Base-by-base conservation (phyloP, 2,329 filamentous ascomycete species). In the Sporothrix pseudoabietina region DNA sequence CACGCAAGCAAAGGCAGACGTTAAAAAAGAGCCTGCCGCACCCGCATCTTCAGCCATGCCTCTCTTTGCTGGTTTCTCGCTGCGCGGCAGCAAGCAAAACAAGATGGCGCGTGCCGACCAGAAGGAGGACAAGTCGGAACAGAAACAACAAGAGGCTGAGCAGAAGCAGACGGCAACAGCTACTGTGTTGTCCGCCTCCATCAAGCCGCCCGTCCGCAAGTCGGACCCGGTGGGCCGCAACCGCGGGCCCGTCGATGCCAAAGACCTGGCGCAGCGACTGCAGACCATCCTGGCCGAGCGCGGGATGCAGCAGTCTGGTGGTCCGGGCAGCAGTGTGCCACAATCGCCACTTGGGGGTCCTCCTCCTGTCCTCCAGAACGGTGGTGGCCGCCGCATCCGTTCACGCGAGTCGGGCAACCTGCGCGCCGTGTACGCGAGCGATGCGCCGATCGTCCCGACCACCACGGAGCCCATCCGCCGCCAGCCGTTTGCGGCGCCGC, bases 211-310 rank as follows among this genome's bases (percentile, higher is more conserved):
- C 1, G 16, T 41, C 1, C 32, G 57, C 44, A 73, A 65, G 30
- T 9, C 16, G 26, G 44, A 30, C n/a, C 12, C 61, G 10, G 8
- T 30, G 22, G 49, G 47, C 16, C 35, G 44, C 69, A 63, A 71
- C 72, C 63, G 41, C 14, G 39, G 54, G 12, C 70, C 70, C 22
- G 82, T 90, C 63, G 87, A 90, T 74, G 82, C 88, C 0, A 83
- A 86, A 39, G 88, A 90, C 72, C 80, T 90, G 39, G 83, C 84
- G 12, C 83, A 85, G 44, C 85, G 87, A 22, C 82, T 90, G 32
- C 82, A 83, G 68, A 75, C 83, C 12, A 85, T 90, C 22, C 80
- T 87, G 16, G 83, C 82, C 5, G 83, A 89, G 74, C 86, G 86
- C 75, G 85, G 85, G 74, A 35, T 12, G 22, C 47, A 39, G n/a